Conservation (phyloP, 2,329 filamentous ascomycete genomes). For the Nemania sp. region DNA sequence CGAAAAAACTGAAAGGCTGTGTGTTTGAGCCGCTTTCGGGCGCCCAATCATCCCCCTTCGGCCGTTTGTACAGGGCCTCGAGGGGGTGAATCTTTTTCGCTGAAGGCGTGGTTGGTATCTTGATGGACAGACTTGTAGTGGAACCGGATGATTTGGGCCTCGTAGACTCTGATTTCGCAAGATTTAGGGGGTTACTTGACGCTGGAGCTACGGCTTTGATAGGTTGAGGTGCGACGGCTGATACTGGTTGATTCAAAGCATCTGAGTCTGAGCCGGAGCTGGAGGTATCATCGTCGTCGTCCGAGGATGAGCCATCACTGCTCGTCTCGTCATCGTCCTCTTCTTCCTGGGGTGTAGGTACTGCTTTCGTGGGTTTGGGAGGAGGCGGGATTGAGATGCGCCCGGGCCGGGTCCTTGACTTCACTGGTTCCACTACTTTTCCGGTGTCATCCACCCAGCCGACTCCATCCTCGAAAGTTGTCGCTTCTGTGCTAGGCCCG, state of each 20-base stretch:
- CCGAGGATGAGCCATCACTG: constrained; percentile 42
- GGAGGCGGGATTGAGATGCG: constrained; percentile 33
- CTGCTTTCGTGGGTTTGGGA: constrained; percentile 18
- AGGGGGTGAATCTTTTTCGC: constrained; percentile 72
- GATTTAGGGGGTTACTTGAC: constrained; percentile 20
- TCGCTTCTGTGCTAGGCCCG: constrained; percentile 47
- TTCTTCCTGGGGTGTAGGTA: constrained; percentile 21
- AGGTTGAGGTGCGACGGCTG: constrained; percentile 22
- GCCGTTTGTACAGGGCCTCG: constrained; percentile 87
- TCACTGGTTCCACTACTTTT: constrained; percentile 68
- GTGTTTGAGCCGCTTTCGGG: constrained; percentile 47
- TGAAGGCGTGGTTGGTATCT: constrained; percentile 54
- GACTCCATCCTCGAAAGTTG: constrained; percentile 77
- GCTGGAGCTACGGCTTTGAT: constrained; percentile 28
- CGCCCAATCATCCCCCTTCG: constrained; percentile 49
- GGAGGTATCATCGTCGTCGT: constrained; percentile 35
- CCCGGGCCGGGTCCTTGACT: constrained; percentile 41
- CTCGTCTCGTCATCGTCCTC: constrained; percentile 43
- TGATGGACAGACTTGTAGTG: constrained; percentile 56
- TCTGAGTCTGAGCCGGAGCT: constrained; percentile 32
- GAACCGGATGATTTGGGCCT: constrained; percentile 57
- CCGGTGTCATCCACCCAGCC: constrained; percentile 87
- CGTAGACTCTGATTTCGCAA: constrained; percentile 38
- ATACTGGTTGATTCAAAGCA: constrained; percentile 32
- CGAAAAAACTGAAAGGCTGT: constrained; percentile 80